Conservation (phyloP, 768 basidiomycete genomes). For the Hericium rajendrae region DNA sequence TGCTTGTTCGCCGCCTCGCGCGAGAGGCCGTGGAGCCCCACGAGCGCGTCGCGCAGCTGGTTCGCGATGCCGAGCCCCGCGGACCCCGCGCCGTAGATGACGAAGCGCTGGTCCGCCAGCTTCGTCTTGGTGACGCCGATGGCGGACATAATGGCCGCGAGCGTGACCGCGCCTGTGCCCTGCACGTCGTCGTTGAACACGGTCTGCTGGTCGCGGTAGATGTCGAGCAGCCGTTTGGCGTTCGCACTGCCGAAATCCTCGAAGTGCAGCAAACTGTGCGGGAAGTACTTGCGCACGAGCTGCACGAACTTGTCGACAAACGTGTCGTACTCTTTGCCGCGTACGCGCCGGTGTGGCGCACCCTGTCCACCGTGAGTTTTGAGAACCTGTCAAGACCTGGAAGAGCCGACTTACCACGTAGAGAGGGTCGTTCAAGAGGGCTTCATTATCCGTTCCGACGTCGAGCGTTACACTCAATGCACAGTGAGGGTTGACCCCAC, state of each 20-base stretch:
- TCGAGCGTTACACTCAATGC: constrained; percentile 56
- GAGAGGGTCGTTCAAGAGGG: constrained; percentile 49
- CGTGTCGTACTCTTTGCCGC: constrained; percentile 64
- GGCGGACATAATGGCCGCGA: constrained; percentile 60
- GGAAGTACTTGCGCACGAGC: constrained; percentile 63
- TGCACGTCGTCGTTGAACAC: constrained; percentile 88
- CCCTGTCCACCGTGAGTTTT: too few relatives aligned
- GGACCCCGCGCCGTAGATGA: constrained; percentile 74
- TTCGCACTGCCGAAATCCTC: constrained; percentile 81
- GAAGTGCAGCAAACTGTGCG: constrained; percentile 63
- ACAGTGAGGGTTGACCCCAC: constrained; percentile 53
- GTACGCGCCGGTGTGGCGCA: constrained; percentile 59
- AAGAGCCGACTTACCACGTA: constrained; percentile 44
- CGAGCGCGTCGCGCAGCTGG: constrained; percentile 71
- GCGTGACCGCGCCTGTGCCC: constrained; percentile 69
- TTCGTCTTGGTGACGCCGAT: constrained; percentile 53
- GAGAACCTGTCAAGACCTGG: background rate
- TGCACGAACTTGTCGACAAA: constrained; percentile 79
- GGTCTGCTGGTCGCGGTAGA: constrained; percentile 53
- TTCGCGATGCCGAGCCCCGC: constrained; percentile 75
- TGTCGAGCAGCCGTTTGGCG: constrained; percentile 55
- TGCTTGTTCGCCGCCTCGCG: constrained; percentile 47
- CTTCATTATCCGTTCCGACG: constrained; percentile 68
- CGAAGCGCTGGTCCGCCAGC: constrained; percentile 64
- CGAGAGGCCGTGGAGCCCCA: constrained; percentile 38